phyloP scores from a whole-genome alignment of 768 basidiomycete genomes.

The Basidioascus undulatus region DNA sequence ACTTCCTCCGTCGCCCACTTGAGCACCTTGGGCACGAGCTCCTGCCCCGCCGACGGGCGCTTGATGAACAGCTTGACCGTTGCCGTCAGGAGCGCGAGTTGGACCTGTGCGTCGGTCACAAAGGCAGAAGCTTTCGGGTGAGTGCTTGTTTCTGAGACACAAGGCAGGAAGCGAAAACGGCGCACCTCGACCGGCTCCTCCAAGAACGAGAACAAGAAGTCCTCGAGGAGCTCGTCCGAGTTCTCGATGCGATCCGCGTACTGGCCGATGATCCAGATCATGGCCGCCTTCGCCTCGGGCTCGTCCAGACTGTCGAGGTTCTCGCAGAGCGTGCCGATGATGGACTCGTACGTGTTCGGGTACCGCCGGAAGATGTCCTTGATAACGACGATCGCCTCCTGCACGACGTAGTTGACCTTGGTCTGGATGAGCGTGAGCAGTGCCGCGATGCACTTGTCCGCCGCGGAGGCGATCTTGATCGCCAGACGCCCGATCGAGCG shows the following conservation, averaged over 20 bases:
- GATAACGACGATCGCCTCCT: conserved; percentile 90
- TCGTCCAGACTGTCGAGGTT: conserved; percentile 80
- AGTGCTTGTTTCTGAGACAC: too few species aligned
- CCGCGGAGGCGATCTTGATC: conserved; percentile 76
- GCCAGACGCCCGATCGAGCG: conserved; percentile 92
- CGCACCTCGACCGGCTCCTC: conserved; percentile 81
- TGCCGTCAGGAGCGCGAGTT: conserved; percentile 80
- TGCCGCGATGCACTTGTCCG: conserved; percentile 71
- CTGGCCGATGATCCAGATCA: conserved; percentile 96
- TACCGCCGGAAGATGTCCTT: conserved; percentile 95
- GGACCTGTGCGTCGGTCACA: conserved; percentile 69
- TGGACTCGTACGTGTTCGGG: conserved; percentile 85
- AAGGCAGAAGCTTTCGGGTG: too few species aligned
- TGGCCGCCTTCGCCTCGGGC: conserved; percentile 85
- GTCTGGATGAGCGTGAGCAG: conserved; percentile 70
- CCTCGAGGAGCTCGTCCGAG: conserved; percentile 82
- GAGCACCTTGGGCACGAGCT: conserved; percentile 76
- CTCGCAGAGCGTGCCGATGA: conserved; percentile 80
- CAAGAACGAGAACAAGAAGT: conserved; percentile 61
- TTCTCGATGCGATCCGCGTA: conserved; percentile 90
- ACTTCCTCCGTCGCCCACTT: conserved; percentile 95
- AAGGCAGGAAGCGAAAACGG: conserved; percentile 1
- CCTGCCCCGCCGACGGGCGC: conserved; percentile 66
- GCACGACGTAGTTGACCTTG: conserved; percentile 85
- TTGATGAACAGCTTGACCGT: conserved; percentile 89